A percentile compares a stretch with the other conserved stretches of the same genome.
Evolutionary conservation across 2,329 filamentous ascomycete genomes (phyloP).

Genomic region (Hortaea werneckii): DNA sequence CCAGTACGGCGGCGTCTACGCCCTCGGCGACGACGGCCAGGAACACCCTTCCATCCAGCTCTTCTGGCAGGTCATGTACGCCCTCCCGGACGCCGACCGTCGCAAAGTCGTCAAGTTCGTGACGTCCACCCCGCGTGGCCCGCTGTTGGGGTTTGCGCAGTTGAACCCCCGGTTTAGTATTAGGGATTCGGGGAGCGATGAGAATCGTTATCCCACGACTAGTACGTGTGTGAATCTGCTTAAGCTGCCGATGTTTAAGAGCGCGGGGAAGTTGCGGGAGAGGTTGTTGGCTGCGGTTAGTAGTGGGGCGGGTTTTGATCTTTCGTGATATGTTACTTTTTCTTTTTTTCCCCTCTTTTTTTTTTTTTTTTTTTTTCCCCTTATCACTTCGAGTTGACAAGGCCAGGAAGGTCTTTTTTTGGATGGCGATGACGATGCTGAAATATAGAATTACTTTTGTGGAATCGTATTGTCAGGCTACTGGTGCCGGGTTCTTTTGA

Average conservation of each 20-base stretch:
- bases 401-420: too few relatives aligned
- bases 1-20: constrained; percentile 76
- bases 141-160: constrained; percentile 78
- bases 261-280: constrained; percentile 53
- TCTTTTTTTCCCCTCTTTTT: too few relatives aligned
- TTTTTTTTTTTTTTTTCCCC: too few relatives aligned
- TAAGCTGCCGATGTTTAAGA: constrained; percentile 76
- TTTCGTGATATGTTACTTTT: constrained; percentile 12
- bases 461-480: too few relatives aligned
- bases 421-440: too few relatives aligned
- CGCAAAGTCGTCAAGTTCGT: constrained; percentile 90
- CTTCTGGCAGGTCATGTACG: constrained; percentile 84
- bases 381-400: too few relatives aligned
- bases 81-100: constrained; percentile 64
- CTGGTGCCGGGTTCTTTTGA: too few relatives aligned
- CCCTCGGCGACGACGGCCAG: constrained; percentile 73
- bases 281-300: constrained; percentile 87
- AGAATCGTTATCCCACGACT: constrained; percentile 74
- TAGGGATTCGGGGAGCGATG: constrained; percentile 66
- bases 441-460: too few relatives aligned
- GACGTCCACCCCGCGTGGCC: constrained; percentile 82
- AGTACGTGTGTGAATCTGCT: constrained; percentile 94
- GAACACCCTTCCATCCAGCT: constrained; percentile 79
- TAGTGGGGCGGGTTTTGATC: constrained; percentile 83
- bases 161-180: constrained; percentile 83